Percentiles rank a stretch among this genome's conserved stretches.
These are phyloP conservation scores for Hydrangea macrophylla DNA, from an alignment of 148 eudicot genomes.

Conservation along the genomic window DNA sequence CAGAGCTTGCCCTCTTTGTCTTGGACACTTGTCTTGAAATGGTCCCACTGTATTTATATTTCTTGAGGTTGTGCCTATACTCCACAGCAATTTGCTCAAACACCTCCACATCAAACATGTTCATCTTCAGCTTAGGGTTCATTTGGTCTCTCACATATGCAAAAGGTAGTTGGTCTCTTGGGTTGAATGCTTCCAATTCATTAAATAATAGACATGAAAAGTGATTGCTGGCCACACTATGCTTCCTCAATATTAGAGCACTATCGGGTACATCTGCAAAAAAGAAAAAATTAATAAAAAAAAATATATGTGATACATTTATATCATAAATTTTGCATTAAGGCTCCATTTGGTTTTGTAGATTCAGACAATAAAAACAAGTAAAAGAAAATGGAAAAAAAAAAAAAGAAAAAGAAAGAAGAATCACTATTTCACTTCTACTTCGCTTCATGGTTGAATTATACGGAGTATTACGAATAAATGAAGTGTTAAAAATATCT, in stretches of 20 bases:
- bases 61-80: conserved; percentile 70
- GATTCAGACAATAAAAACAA: too few species aligned
- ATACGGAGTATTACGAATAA: too few species aligned
- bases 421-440: too few species aligned
- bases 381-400: too few species aligned
- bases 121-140: conserved; percentile 62
- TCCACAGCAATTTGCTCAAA: conserved; percentile 80
- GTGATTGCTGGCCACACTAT: conserved; percentile 44
- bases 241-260: conserved; percentile 75
- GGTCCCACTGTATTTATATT: conserved; percentile 23
- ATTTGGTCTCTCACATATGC: conserved; percentile 83
- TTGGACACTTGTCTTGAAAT: conserved; percentile 16
- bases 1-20: conserved; percentile 40
- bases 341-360: too few species aligned
- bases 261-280: conserved; percentile 84
- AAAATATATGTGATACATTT: too few species aligned
- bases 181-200: conserved; percentile 78
- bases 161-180: conserved; percentile 83
- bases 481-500: too few species aligned
- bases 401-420: too few species aligned
- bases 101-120: conserved; percentile 88
- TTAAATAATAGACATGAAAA: conserved; percentile 86
- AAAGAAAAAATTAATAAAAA: too few species aligned
- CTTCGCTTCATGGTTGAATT: too few species aligned
- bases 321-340: not conserved